Evolutionary conservation across 306 rosid genomes (phyloP), one percentile per base, ranked within the genome.

Genomic region (Quercus engelmannii): DNA sequence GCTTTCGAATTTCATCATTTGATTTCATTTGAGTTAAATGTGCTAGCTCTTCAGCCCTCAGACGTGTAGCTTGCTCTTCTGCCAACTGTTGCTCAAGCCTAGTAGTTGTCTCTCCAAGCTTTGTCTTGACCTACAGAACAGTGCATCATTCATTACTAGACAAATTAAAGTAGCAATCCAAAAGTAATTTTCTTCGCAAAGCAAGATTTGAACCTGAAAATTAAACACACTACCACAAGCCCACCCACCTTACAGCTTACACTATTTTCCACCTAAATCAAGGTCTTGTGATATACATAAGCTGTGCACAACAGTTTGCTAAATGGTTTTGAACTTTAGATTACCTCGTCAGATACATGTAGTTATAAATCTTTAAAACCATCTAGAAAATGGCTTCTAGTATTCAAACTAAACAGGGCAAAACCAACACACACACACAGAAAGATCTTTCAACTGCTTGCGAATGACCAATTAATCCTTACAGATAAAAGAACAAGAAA

Each of bases 31-130:
- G 98, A 78, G 93, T 93, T n/a, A 28, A 6, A 62, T 31, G 85
- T 8, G 97, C 94, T 62, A 41, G 69, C 79, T 85, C 86, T 82
- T 92, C 97, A 5, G 94, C 84, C 81, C 55, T 80, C 3, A 91
- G 83, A 55, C 94, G 84, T 14, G 97, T 97, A 56, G 91, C 89
- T 28, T 92, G 93, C 81, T 94, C 97, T 55, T 94, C 92, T 1
- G 87, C 90, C 85, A 92, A 77, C 74, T 87, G 92, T 69, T 88
- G 86, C 83, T 92, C 97, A 3, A 94, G 97, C 86, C 84, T 86
- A 11, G 33, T 13, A 55, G 93, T 92, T 62, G 91, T 83, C 78
- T 38, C 43, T 38, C 10, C 2, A 38, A 38, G 43, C 2, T 38
- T 38, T 6, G 43, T 38, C 43, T 38, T 88, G 56, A 94, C 92